Conservation (phyloP, 176 grass and related monocot species). For the Cenchrus fungigraminus region DNA sequence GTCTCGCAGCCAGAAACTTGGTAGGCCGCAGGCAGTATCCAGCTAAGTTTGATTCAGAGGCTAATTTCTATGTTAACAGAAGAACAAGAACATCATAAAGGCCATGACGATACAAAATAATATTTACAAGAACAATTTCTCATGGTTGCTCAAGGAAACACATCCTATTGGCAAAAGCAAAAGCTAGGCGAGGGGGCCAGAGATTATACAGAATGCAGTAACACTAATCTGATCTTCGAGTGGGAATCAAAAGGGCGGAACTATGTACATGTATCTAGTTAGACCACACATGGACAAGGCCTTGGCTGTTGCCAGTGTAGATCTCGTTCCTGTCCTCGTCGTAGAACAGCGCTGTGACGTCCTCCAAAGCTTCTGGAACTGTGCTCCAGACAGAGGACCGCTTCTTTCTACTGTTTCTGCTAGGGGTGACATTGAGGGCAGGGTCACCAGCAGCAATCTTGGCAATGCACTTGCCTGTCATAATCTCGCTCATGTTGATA, state of each 20-base stretch:
- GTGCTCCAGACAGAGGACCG: conserved; percentile 69
- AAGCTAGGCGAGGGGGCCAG: conserved; percentile 3
- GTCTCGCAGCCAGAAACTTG: background rate
- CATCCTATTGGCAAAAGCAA: conserved; percentile 45
- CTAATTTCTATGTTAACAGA: conserved; percentile 11
- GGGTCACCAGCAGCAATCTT: conserved; percentile 90
- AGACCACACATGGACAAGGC: conserved; percentile 97
- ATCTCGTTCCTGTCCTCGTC: conserved; percentile 98
- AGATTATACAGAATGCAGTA: conserved; percentile 35
- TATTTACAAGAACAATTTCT: conserved; percentile 52
- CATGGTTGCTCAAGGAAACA: conserved; percentile 16
- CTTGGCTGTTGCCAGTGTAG: conserved; percentile 92
- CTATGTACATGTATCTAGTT: conserved; percentile 59
- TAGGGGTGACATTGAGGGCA: conserved; percentile 39
- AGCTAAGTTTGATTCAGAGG: background rate
- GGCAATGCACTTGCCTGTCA: conserved; percentile 96
- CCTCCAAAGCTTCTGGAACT: conserved; percentile 82
- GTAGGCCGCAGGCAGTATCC: no score
- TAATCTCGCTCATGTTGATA: conserved; percentile 98
- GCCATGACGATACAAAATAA: conserved; percentile 1
- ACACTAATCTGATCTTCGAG: conserved; percentile 6
- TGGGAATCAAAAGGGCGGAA: conserved; percentile 35
- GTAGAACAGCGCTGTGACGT: conserved; percentile 92
- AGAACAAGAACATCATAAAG: background rate
- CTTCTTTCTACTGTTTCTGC: conserved; percentile 41